Conservation (phyloP, 2,329 filamentous ascomycete genomes). For the Fusarium pseudoanthophilum region DNA sequence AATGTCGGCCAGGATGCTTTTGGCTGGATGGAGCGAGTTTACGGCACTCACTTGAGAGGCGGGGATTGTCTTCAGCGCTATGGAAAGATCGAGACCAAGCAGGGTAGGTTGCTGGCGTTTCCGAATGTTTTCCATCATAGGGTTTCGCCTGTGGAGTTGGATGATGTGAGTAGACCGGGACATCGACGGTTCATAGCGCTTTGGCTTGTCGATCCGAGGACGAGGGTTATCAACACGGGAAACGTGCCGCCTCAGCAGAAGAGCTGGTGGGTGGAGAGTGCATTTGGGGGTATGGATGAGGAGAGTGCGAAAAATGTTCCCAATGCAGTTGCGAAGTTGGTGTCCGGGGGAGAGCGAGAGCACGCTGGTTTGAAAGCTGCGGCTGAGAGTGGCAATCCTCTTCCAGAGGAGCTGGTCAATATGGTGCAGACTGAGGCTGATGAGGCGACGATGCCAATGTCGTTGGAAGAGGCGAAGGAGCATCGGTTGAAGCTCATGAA, state of each 20-base stretch:
- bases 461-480: conserved; percentile 21
- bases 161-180: conserved; percentile 59
- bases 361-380: conserved; percentile 5
- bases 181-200: conserved; percentile 64
- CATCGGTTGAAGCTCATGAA: conserved; percentile 33
- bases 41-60: not conserved
- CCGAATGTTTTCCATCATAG: conserved; percentile 39
- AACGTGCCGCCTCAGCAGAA: conserved; percentile 50
- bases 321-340: conserved; percentile 20
- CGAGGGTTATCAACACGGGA: conserved; percentile 49
- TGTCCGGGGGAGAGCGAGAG: not conserved
- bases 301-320: too few relatives aligned
- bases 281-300: too few relatives aligned
- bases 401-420: conserved; percentile 23
- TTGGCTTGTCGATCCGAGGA: conserved; percentile 63
- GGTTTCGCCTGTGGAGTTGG: conserved; percentile 55
- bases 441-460: conserved; percentile 12
- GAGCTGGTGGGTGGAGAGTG: conserved; percentile 45
- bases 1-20: not conserved
- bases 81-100: conserved; percentile 31
- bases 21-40: conserved; percentile 25
- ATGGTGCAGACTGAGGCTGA: conserved; percentile 13
- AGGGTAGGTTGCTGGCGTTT: conserved; percentile 31
- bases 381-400: accelerated
- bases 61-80: conserved; percentile 25